Evolutionary conservation across 2,329 filamentous ascomycete genomes (phyloP).

Genomic region (Ophiocordyceps camponoti-saundersi): DNA sequence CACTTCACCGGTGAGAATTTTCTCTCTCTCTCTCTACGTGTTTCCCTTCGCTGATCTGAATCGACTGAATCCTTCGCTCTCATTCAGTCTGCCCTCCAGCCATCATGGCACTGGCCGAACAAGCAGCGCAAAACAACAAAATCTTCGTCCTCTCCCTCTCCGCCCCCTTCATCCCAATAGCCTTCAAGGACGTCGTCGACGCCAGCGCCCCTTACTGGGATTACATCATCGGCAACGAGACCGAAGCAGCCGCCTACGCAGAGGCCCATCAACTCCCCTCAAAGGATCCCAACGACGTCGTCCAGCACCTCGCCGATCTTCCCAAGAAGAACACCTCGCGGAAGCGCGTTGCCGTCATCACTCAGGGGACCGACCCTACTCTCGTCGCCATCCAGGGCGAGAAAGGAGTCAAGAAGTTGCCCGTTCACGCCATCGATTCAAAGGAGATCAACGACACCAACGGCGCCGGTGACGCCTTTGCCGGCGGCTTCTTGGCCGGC

Average conservation of each 20-base stretch:
- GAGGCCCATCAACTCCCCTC: constrained; percentile 60
- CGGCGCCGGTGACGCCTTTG: constrained; percentile 92
- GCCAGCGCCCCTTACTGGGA: constrained; percentile 81
- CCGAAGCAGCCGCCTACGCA: constrained; percentile 77
- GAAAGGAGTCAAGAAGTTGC: constrained; percentile 56
- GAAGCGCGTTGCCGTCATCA: constrained; percentile 77
- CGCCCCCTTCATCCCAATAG: constrained; percentile 88
- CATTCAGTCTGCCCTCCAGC: constrained; percentile 65
- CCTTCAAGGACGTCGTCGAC: constrained; percentile 94
- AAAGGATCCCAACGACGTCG: constrained; percentile 70
- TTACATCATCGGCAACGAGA: constrained; percentile 93
- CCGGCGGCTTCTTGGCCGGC: constrained; percentile 82
- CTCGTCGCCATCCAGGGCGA: constrained; percentile 63
- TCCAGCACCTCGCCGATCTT: constrained; percentile 67
- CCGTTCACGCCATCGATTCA: constrained; percentile 62
- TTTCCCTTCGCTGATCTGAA: background rate
- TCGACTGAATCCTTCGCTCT: background rate
- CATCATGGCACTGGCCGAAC: constrained; percentile 73
- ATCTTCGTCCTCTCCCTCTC: constrained; percentile 80
- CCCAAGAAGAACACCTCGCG: constrained; percentile 84
- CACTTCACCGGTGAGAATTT: constrained; percentile 58
- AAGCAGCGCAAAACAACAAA: constrained; percentile 84
- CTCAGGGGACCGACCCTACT: constrained; percentile 85
- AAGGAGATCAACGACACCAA: constrained; percentile 88
- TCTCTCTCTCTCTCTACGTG: background rate